Evolutionary conservation across 768 basidiomycete genomes (phyloP), one percentile per base, ranked within the genome.

Genomic region (Rhodocollybia butyracea): DNA sequence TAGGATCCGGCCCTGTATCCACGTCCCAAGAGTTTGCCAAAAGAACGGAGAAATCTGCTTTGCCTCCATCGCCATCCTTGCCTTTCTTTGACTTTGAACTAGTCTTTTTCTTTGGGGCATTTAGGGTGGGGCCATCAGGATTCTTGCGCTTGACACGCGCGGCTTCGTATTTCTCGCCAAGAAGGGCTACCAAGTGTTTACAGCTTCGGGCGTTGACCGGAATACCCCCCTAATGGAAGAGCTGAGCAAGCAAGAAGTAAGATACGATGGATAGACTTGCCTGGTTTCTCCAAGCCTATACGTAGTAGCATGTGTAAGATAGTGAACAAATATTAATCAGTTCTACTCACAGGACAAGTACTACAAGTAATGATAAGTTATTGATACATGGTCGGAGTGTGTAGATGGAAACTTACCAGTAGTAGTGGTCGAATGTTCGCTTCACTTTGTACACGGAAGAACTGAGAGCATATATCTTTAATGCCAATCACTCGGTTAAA

Each of bases 1-100:
- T 74, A 1, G 81, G 81, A 61, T 85, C 82, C 19, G 70, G 69
- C 0, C 81, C 81, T 24, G 60, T 78, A 13, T 80, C 79, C 2
- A 81, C 55, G 51, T 83, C 81, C 81, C 81, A 83, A 51, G 81
- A 82, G 57, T 75, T 76, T 0, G 83, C 83, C 1, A 85, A 68
- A 50, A 85, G 66, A 2, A 85, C 65, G 8, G 73, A 73, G 10
- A 79, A 79, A 3, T 73, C 66, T 10, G 60, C 62, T 60, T 77
- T 78, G n/a, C 56, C 70, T 0, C 40, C 52, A 1, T 72, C 75
- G 2, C 65, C 70, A 19, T 50, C 56, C 11, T 46, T 27, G 4
- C 43, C 46, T 13, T 55, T 50, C 10, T 55, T 47, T 21, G 27
- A 46, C 22, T 58, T 36, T 17, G 41, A 42, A 17, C 30, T 51